Percentiles rank a stretch among this genome's conserved stretches.
These are phyloP conservation scores for Dendrobium nobile DNA, from an alignment of 106 monocot genomes.

Conservation along the genomic window DNA sequence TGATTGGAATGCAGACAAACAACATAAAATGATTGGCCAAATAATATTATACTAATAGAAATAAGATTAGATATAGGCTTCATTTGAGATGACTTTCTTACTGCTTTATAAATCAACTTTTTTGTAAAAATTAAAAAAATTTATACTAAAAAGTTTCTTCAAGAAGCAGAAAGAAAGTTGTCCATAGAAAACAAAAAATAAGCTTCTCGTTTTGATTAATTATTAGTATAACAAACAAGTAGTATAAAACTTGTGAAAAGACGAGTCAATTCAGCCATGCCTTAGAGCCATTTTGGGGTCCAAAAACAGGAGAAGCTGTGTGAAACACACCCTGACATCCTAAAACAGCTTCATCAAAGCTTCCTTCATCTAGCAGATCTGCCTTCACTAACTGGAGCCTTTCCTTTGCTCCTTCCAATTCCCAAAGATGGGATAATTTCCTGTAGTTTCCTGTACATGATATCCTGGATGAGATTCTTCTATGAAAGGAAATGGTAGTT, in stretches of 20 bases:
- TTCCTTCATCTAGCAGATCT: slow-evolving; percentile 73
- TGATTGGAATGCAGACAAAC: no score
- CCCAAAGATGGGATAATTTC: slow-evolving; percentile 67
- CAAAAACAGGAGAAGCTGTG: slow-evolving; percentile 62
- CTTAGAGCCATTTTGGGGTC: slow-evolving; percentile 45
- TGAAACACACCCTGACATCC: slow-evolving; percentile 89
- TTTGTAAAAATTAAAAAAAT: no score
- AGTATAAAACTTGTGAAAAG: no score
- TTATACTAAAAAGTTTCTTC: no score
- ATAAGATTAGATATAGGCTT: no score
- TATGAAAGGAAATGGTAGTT: neutral
- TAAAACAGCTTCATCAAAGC: slow-evolving; percentile 70
- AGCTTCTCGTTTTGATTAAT: no score
- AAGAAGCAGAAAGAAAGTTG: no score
- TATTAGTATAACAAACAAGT: no score
- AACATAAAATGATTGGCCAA: neutral
- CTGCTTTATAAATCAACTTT: no score
- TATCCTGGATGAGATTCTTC: neutral
- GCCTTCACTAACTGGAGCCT: slow-evolving; percentile 66
- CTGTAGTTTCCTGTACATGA: slow-evolving; percentile 32
- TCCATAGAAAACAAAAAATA: no score
- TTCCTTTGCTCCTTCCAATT: slow-evolving; percentile 67
- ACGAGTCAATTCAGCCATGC: slow-evolving; percentile 17
- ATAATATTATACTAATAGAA: neutral
- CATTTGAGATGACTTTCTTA: no score